phyloP scores from a whole-genome alignment of 1,139 yeast genomes.

The Chernovozyma sophiae-reginae region DNA sequence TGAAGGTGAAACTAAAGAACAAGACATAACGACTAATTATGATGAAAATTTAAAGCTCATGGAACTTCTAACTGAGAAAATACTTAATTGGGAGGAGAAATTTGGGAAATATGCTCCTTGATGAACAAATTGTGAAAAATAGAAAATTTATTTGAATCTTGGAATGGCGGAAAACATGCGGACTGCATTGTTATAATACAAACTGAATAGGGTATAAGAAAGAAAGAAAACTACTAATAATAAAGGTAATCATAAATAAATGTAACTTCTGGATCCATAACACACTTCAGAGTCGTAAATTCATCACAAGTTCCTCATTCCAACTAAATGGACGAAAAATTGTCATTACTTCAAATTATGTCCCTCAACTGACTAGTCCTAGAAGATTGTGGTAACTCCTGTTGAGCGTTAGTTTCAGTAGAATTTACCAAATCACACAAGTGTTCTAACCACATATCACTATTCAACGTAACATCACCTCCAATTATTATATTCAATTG shows the following conservation, averaged over 20 bases:
- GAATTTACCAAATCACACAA: constrained; percentile 24
- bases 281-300: too few relatives aligned
- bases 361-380: constrained; percentile 24
- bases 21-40: constrained; percentile 31
- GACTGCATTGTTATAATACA: not conserved
- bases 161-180: too few relatives aligned
- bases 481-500: constrained; percentile 59
- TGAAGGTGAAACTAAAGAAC: constrained; percentile 11
- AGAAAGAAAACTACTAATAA: too few relatives aligned
- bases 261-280: too few relatives aligned
- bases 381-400: constrained; percentile 7
- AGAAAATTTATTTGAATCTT: not conserved
- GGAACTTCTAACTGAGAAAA: constrained; percentile 65
- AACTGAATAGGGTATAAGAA: too few relatives aligned
- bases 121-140: not conserved
- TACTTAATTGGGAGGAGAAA: constrained; percentile 73
- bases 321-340: too few relatives aligned
- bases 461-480: constrained; percentile 66
- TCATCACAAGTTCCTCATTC: too few relatives aligned
- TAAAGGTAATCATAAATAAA: too few relatives aligned
- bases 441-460: constrained; percentile 47
- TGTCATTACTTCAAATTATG: constrained; percentile 19
- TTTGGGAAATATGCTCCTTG: constrained; percentile 55
- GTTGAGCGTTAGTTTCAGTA: constrained; percentile 5
- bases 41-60: constrained; percentile 59